Evolutionary conservation across 352 stramenopile species (phyloP).

Genomic region (Globisporangium iwayamae): DNA sequence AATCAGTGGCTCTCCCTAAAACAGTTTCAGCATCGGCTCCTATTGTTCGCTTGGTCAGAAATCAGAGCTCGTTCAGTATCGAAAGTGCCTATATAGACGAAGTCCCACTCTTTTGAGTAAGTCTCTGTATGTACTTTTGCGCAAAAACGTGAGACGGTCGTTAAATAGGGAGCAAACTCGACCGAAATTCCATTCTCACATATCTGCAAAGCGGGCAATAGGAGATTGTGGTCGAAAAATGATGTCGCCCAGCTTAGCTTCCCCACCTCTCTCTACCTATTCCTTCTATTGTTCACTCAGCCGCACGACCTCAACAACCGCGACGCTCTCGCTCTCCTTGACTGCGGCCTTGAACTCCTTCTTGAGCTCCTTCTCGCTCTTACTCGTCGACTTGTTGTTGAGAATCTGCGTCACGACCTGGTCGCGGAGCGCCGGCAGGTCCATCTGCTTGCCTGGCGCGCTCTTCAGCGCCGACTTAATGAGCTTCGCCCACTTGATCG

Average conservation of each 20-base stretch:
- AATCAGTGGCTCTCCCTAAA: no score
- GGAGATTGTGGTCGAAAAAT: no score
- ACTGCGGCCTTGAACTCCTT: constrained; percentile 59
- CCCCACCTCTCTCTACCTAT: constrained; percentile 5
- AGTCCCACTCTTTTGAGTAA: no score
- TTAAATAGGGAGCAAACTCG: no score
- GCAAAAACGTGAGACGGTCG: no score
- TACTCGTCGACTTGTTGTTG: constrained; percentile 38
- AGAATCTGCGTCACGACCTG: constrained; percentile 44
- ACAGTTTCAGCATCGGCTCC: no score
- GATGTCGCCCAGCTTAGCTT: neutral
- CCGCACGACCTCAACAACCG: constrained; percentile 49
- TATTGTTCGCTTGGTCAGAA: no score
- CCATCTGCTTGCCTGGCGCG: constrained; percentile 37
- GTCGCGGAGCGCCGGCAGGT: constrained; percentile 45
- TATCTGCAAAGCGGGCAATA: no score
- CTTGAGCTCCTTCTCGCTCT: constrained; percentile 64
- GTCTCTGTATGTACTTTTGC: no score
- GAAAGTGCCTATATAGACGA: no score
- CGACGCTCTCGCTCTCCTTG: constrained; percentile 34
- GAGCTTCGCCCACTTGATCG: constrained; percentile 71
- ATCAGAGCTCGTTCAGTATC: no score
- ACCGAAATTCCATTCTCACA: no score
- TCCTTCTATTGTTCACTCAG: constrained; percentile 21
- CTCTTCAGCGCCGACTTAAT: constrained; percentile 58